These are phyloP conservation scores for Diospyros lotus DNA, from an alignment of 148 eudicot species.

Conservation along the genomic window DNA sequence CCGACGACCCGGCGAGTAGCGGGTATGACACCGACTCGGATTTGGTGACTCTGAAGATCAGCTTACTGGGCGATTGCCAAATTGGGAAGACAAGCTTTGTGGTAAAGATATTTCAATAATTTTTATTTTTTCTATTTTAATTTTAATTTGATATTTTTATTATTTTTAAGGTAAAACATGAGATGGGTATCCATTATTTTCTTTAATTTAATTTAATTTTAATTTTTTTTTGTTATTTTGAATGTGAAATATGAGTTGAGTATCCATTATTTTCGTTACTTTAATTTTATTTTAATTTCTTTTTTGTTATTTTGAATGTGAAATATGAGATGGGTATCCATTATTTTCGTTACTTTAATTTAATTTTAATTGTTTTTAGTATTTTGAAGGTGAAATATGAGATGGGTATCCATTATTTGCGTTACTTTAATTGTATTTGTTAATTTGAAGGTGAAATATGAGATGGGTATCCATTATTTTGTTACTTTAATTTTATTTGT, in stretches of 20 bases:
- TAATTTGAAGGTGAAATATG: too few species aligned
- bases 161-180: too few species aligned
- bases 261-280: not conserved
- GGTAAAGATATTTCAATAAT: slow-evolving; percentile 32
- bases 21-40: slow-evolving; percentile 73
- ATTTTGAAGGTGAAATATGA: too few species aligned
- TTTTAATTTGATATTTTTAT: not conserved
- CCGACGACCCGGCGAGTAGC: slow-evolving; percentile 13
- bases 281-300: too few species aligned
- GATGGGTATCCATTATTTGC: too few species aligned
- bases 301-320: not conserved
- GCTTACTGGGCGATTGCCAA: slow-evolving; percentile 65
- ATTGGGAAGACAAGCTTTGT: slow-evolving; percentile 81
- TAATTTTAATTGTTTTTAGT: not conserved
- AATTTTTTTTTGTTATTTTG: not conserved
- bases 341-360: not conserved
- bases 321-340: too few species aligned
- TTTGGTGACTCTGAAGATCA: slow-evolving; percentile 68
- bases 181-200: too few species aligned
- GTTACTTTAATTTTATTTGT: not conserved
- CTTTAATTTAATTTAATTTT: not conserved
- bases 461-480: not conserved
- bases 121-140: not conserved
- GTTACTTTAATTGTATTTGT: too few species aligned
- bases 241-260: too few species aligned